Evolutionary conservation across 2,329 filamentous ascomycete genomes (phyloP).

Genomic region (Paraphoma chrysanthemicola): DNA sequence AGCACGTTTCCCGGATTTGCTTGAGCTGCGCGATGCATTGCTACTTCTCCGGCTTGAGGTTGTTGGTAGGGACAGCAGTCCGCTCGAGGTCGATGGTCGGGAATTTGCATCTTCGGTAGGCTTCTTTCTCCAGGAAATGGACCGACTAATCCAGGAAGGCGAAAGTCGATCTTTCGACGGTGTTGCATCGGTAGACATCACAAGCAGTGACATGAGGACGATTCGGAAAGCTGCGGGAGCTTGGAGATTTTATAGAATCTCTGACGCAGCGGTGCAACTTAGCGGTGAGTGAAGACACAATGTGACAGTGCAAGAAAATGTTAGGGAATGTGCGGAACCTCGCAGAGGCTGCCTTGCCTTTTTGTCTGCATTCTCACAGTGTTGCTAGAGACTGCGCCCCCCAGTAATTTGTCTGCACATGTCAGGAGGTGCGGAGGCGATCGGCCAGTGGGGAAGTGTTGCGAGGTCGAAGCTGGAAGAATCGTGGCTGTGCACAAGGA

Average conservation of each 20-base stretch:
- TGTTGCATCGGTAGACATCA: conserved; percentile 32
- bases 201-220: conserved; percentile 29
- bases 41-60: conserved; percentile 32
- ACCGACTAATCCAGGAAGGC: conserved; percentile 32
- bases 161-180: conserved; percentile 28
- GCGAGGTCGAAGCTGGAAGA: not conserved
- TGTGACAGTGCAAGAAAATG: not conserved
- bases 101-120: conserved; percentile 19
- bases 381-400: conserved; percentile 19
- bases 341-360: conserved; percentile 12
- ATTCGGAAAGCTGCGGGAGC: not conserved
- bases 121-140: conserved; percentile 18
- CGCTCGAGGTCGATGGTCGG: conserved; percentile 20
- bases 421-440: conserved; percentile 4
- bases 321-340: conserved; percentile 2
- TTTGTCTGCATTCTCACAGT: conserved; percentile 2
- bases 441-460: not conserved
- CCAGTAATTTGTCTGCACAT: not conserved
- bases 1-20: conserved; percentile 23
- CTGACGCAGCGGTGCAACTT: not conserved
- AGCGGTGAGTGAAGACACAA: not conserved
- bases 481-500: conserved; percentile 3
- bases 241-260: not conserved
- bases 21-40: conserved; percentile 34
- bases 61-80: conserved; percentile 21